A percentile compares a stretch with the other conserved stretches of the same genome.
Conservation (phyloP, 2,329 filamentous ascomycete species). For the Colletotrichum destructivum region DNA sequence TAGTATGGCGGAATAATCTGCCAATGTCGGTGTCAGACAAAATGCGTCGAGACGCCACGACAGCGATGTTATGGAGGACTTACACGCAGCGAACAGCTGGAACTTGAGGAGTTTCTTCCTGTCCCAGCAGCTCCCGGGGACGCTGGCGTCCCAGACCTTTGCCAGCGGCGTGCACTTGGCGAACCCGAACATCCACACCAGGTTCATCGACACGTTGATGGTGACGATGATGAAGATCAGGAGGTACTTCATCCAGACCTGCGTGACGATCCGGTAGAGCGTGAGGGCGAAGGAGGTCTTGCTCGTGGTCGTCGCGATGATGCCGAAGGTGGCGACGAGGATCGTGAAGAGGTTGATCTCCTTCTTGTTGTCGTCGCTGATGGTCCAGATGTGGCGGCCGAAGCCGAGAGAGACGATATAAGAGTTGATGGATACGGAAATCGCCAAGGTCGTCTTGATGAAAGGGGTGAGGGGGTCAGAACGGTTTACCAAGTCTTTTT, state of each 20-base stretch:
- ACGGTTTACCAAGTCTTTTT: too few relatives aligned
- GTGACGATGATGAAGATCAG: constrained; percentile 48
- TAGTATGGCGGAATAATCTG: constrained; percentile 53
- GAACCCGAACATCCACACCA: constrained; percentile 54
- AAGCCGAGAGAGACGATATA: constrained; percentile 50
- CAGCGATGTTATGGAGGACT: not conserved
- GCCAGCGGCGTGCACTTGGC: constrained; percentile 50
- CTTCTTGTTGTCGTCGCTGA: constrained; percentile 42
- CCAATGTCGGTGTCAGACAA: constrained; percentile 1
- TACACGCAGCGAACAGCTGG: constrained; percentile 53
- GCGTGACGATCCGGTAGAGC: constrained; percentile 45
- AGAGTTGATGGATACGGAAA: constrained; percentile 51
- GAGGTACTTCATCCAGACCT: constrained; percentile 46
- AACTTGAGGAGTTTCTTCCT: constrained; percentile 46
- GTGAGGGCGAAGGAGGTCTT: constrained; percentile 46
- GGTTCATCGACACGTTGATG: constrained; percentile 44
- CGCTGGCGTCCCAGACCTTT: constrained; percentile 47
- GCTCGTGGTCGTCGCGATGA: constrained; percentile 44
- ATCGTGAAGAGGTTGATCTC: constrained; percentile 45
- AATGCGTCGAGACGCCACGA: too few relatives aligned
- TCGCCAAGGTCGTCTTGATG: constrained; percentile 47
- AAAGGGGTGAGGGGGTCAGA: not conserved
- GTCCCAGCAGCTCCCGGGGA: constrained; percentile 52
- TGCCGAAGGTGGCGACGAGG: constrained; percentile 44
- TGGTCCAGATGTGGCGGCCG: constrained; percentile 43